Percentiles rank a stretch among this genome's conserved stretches.
phyloP scores from a whole-genome alignment of 257 asterid genomes.

The Solanum neorickii region DNA sequence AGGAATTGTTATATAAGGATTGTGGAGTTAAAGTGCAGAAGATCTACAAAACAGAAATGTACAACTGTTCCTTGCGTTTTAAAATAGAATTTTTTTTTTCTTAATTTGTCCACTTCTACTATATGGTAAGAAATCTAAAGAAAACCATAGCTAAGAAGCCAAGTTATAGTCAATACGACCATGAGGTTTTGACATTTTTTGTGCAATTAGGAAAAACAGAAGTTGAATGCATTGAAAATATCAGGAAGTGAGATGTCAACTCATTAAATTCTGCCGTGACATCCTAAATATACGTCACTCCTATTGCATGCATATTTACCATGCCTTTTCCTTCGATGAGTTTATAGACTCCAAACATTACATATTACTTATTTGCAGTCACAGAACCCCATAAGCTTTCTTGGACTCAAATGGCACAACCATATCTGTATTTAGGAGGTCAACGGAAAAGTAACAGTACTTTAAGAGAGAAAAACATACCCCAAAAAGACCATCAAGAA shows the following conservation, averaged over 20 bases:
- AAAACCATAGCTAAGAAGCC: not conserved
- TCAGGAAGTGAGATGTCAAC: not conserved
- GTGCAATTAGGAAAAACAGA: not conserved
- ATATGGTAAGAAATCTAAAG: not conserved
- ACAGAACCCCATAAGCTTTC: not conserved
- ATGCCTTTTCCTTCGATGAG: not conserved
- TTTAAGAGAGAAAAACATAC: constrained; percentile 3
- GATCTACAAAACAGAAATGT: not conserved
- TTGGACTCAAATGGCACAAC: not conserved
- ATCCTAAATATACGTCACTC: not conserved
- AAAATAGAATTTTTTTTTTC: not conserved
- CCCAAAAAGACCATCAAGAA: constrained; percentile 20
- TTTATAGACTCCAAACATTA: not conserved
- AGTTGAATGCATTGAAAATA: not conserved
- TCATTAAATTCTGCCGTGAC: not conserved
- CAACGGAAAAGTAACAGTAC: not conserved
- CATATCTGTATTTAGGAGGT: not conserved
- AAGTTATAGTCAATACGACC: not conserved
- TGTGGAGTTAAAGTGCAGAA: not conserved
- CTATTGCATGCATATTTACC: not conserved
- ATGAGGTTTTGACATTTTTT: not conserved
- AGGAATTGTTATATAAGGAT: not conserved
- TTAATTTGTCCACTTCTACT: not conserved
- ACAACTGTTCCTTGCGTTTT: not conserved
- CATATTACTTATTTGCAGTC: not conserved